Base-by-base conservation (phyloP, 352 stramenopile species). In the Discostella stelligera region DNA sequence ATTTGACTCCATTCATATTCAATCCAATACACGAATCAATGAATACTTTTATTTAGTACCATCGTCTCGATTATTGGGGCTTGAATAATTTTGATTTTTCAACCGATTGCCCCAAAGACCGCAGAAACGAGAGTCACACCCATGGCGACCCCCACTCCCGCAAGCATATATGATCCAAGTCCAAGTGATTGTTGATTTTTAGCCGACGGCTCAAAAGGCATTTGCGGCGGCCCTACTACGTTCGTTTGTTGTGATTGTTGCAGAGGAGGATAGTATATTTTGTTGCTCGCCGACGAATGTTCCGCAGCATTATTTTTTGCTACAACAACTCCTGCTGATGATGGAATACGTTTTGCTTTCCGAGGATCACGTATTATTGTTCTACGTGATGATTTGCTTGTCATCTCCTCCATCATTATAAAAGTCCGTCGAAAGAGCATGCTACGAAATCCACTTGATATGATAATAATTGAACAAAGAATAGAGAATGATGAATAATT, bases 351-450 rank as follows among this genome's bases (percentile, higher is more conserved):
- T 44, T 67, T 74, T 21, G 55, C 23, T 63, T 89, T 90, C 59
- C 86, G 46, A 41, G 85, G 85, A 85, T 91, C 85, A 21, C 85
- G 67, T 69, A 91, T 79, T 65, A 89, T 85, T 52, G 78, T 91
- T 46, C 37, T 10, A 44, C 81, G 69, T 54, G 66, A 32, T 62
- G 41, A 58, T 58, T 83, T 85, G 67, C 18, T 66, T 3, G 69
- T 69, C n/a, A 79, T 23, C 14, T 56, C 41, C 7, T 44, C 37
- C 37, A 44, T 44, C 7, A 44, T 14, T 18, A 63, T 21, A 25
- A 75, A 50, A 30, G 76, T 60, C 53, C 70, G 61, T 6, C 70
- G 70, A 67, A 80, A 72, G 69, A 83, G 9, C 37, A 44, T 44
- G 27, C 27, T 44, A 14, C 7, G 7, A 44, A 44, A 44, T 14